Evolutionary conservation across 2,329 filamentous ascomycete species (phyloP).

Genomic region (Plenodomus tracheiphilus): DNA sequence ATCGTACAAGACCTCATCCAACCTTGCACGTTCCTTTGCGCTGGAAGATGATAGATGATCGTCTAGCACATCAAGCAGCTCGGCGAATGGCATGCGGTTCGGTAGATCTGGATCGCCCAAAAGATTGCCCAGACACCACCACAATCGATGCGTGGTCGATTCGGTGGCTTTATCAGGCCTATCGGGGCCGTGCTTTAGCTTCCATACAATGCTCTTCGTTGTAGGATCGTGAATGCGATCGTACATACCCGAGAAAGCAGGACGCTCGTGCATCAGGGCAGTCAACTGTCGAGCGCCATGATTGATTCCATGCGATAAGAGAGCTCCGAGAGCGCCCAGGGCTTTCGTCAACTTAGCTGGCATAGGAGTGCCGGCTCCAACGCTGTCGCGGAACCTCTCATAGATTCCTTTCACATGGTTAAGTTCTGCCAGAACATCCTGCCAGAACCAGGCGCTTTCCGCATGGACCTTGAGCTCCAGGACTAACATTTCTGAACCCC

Average conservation of each 20-base stretch:
- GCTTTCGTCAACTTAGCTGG: slow-evolving; percentile 12
- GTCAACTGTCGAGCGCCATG: slow-evolving; percentile 5
- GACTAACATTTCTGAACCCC: neutral
- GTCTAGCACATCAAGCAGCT: slow-evolving; percentile 18
- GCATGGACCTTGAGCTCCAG: neutral
- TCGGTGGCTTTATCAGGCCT: neutral
- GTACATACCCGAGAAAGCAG: slow-evolving; percentile 12
- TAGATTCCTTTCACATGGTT: slow-evolving; percentile 1
- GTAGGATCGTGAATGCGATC: neutral
- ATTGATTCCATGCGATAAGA: slow-evolving; percentile 9
- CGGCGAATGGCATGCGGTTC: slow-evolving; percentile 6
- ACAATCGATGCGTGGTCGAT: slow-evolving; percentile 5
- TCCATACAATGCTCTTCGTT: neutral
- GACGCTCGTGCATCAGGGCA: slow-evolving; percentile 10
- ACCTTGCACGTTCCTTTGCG: slow-evolving; percentile 5
- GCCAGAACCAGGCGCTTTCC: slow-evolving; percentile 9
- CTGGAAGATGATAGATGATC: slow-evolving; percentile 10
- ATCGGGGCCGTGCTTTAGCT: neutral
- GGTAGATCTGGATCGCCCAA: slow-evolving; percentile 10
- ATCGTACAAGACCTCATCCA: slow-evolving; percentile 19
- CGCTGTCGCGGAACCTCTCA: slow-evolving; percentile 7
- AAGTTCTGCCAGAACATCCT: slow-evolving; percentile 6
- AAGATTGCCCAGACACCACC: slow-evolving; percentile 13
- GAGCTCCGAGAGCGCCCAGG: slow-evolving; percentile 11
- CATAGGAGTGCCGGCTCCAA: slow-evolving; percentile 6